These are phyloP conservation scores for Pleurotus pulmonarius DNA, from an alignment of 768 basidiomycete species.

Conservation along the genomic window DNA sequence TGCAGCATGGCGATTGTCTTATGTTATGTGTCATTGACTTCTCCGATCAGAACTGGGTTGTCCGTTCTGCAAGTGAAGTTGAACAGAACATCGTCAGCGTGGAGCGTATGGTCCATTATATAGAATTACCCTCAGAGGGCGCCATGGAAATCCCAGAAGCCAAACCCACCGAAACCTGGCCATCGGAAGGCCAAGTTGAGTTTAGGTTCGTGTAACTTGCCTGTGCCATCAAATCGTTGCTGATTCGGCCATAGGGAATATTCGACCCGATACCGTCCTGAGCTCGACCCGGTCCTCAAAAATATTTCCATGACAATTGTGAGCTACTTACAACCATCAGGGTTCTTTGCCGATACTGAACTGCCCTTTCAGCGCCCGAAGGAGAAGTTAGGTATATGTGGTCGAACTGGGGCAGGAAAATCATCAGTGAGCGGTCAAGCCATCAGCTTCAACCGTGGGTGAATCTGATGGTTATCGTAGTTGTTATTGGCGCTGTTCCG, in stretches of 20 bases:
- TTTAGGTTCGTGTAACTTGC: slow-evolving; percentile 51
- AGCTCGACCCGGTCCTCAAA: slow-evolving; percentile 76
- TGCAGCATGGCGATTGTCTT: slow-evolving; percentile 19
- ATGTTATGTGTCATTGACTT: not conserved
- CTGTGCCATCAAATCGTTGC: not conserved
- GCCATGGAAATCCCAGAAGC: slow-evolving; percentile 61
- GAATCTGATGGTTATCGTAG: slow-evolving; percentile 22
- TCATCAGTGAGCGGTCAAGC: slow-evolving; percentile 49
- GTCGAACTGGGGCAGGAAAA: slow-evolving; percentile 79
- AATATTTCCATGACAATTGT: slow-evolving; percentile 71
- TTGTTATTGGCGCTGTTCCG: slow-evolving; percentile 72
- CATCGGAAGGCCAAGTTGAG: slow-evolving; percentile 64
- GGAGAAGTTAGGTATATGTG: slow-evolving; percentile 90
- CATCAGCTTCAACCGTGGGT: not conserved
- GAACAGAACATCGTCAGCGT: slow-evolving; percentile 90
- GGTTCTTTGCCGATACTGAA: slow-evolving; percentile 2
- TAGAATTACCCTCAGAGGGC: slow-evolving; percentile 69
- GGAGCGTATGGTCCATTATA: slow-evolving; percentile 84
- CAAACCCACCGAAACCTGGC: slow-evolving; percentile 64
- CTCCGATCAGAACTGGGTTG: slow-evolving; percentile 66
- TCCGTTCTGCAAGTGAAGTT: slow-evolving; percentile 80
- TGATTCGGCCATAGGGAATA: slow-evolving; percentile 43
- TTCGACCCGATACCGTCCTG: slow-evolving; percentile 76
- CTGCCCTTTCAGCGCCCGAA: slow-evolving; percentile 47
- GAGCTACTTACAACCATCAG: slow-evolving; percentile 13